These are phyloP conservation scores for Thermochaetoides dissita DNA, from an alignment of 2,329 filamentous ascomycete species.

Conservation along the genomic window DNA sequence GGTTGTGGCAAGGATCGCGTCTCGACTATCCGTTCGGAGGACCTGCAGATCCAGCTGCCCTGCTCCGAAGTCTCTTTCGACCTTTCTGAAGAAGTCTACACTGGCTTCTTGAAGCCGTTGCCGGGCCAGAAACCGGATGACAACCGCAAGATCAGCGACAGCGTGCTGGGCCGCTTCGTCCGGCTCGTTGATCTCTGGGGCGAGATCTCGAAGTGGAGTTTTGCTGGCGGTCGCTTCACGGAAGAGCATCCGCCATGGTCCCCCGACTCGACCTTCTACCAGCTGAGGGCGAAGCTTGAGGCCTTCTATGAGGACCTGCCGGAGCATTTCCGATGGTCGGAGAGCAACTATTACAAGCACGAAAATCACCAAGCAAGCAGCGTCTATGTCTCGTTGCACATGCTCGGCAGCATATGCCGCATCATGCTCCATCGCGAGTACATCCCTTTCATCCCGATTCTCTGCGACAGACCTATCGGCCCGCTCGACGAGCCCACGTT, in stretches of 20 bases:
- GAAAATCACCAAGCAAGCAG: slow-evolving; percentile 49
- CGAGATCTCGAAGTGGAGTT: slow-evolving; percentile 42
- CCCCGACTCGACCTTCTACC: slow-evolving; percentile 36
- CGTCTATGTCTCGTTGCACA: slow-evolving; percentile 53
- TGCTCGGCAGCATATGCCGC: slow-evolving; percentile 48
- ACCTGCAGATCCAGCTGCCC: slow-evolving; percentile 52
- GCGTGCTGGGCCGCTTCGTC: slow-evolving; percentile 38
- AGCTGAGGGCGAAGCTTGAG: slow-evolving; percentile 36
- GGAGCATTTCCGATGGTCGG: slow-evolving; percentile 40
- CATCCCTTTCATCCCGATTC: slow-evolving; percentile 51
- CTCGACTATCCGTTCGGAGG: slow-evolving; percentile 42
- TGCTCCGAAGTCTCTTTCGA: slow-evolving; percentile 53
- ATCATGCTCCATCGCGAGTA: slow-evolving; percentile 58
- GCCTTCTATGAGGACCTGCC: slow-evolving; percentile 41
- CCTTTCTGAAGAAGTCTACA: slow-evolving; percentile 42
- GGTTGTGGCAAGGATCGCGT: slow-evolving; percentile 50
- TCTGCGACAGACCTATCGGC: slow-evolving; percentile 32
- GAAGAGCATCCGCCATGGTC: slow-evolving; percentile 47
- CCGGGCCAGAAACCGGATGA: slow-evolving; percentile 9
- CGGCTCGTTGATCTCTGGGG: slow-evolving; percentile 46
- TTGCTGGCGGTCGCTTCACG: slow-evolving; percentile 35
- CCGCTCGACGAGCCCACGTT: slow-evolving; percentile 47
- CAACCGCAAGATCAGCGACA: slow-evolving; percentile 26
- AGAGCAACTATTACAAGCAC: slow-evolving; percentile 50
- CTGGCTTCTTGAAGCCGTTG: slow-evolving; percentile 30